Base-by-base conservation (phyloP, 768 basidiomycete genomes). In the Suillus alpinus region DNA sequence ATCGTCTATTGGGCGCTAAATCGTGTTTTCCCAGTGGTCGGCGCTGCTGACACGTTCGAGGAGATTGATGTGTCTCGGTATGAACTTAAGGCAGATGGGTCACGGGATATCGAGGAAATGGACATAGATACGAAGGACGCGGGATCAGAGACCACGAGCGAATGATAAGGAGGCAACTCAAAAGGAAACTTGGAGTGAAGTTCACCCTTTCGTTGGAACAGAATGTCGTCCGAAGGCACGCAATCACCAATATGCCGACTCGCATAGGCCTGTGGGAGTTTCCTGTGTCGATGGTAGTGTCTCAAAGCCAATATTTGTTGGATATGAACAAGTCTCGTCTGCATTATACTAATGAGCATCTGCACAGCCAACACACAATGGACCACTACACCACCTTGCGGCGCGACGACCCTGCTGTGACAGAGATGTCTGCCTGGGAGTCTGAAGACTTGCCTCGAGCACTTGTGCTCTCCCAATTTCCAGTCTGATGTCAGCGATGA, bases 1-100 rank as follows among this genome's bases (percentile, higher is more conserved):
- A 53, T 89, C 60, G 69, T 88, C 50, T 94, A 94, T 73, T 82
- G 77, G 67, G 34, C 72, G 46, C 78, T 88, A 50, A 89, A 86
- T 74, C 66, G 73, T 57, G 23, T 81, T 31, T 89, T 82, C 74
- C 89, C 91, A 3, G 81, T 84, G 3, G 78, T 76, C 13, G 87
- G 86, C n/a, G 71, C 75, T 51, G 75, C 74, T 39, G 62, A 70
- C 31, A 71, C 63, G 40, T 89, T 88, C 67, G 70, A 81, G 57
- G 86, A 89, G 69, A 63, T 83, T 7, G 87, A 89, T 64, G 76
- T 81, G 20, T 81, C 81, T 7, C 66, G 58, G n/a, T 64, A 66
- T 31, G 63, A 65, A 43, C 4, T 31, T 59, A 34, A 32, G 29
- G 5, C 4, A 36, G 46, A 16, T 31, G 36, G 18, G 23, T n/a